phyloP scores from a whole-genome alignment of 2,329 filamentous ascomycete genomes.

The Paraphaeosphaeria minitans region DNA sequence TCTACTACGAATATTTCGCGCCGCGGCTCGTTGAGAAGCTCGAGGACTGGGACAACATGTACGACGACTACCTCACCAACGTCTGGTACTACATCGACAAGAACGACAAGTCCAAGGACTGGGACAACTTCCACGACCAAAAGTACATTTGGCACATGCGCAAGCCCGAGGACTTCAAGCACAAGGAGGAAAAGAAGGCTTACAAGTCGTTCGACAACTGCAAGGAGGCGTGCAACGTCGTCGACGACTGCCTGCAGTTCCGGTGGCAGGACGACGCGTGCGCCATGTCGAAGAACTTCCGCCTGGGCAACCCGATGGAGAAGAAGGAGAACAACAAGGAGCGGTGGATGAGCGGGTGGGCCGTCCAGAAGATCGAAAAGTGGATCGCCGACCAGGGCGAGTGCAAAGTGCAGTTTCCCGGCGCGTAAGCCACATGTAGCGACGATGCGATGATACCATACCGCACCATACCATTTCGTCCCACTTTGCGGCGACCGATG shows the following conservation, averaged over 20 bases:
- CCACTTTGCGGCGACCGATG: neutral
- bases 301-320: constrained; percentile 8
- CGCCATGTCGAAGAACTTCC: constrained; percentile 10
- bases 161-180: constrained; percentile 3
- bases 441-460: neutral
- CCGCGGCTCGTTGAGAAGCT: constrained; percentile 4
- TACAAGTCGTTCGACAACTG: constrained; percentile 5
- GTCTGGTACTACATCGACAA: constrained; percentile 11
- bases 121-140: constrained; percentile 7
- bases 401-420: constrained; percentile 6
- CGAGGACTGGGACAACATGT: constrained; percentile 13
- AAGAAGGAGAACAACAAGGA: constrained; percentile 1
- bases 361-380: constrained; percentile 67
- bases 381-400: constrained; percentile 54
- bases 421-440: neutral
- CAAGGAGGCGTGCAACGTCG: constrained; percentile 7
- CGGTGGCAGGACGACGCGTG: constrained; percentile 10
- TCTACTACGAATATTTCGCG: constrained; percentile 11
- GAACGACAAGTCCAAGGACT: constrained; percentile 1
- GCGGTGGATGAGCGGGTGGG: constrained; percentile 59
- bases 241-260: constrained; percentile 9
- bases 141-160: constrained; percentile 9
- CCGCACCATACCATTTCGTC: neutral
- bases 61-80: constrained; percentile 9
- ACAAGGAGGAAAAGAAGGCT: constrained; percentile 5